A percentile compares a stretch with the other conserved stretches of the same genome.
phyloP scores from a whole-genome alignment of 2,329 filamentous ascomycete species.

The Colletotrichum echinochloae region DNA sequence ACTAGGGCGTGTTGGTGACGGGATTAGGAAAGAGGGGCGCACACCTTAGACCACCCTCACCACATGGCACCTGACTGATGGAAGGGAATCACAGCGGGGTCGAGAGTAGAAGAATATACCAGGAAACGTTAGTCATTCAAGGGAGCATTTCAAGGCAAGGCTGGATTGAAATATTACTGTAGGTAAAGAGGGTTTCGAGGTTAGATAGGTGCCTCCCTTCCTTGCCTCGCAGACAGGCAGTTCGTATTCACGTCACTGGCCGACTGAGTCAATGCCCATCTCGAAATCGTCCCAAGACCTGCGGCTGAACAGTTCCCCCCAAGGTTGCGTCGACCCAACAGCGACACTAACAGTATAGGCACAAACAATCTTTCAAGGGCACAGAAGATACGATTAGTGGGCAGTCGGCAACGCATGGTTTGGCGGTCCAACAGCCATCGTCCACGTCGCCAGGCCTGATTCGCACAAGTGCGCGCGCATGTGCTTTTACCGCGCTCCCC shows the following conservation, averaged over 20 bases:
- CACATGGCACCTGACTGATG: constrained; percentile 26
- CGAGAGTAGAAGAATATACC: neutral
- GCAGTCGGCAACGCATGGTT: neutral
- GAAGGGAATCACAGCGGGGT: constrained; percentile 12
- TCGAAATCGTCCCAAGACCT: neutral
- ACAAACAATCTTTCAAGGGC: neutral
- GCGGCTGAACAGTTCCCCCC: too few relatives aligned
- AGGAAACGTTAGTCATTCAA: neutral
- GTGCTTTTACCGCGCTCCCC: neutral
- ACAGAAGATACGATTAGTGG: neutral
- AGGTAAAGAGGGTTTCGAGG: neutral
- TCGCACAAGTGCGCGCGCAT: constrained; percentile 11
- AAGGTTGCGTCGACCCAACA: neutral
- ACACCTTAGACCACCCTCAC: constrained; percentile 18
- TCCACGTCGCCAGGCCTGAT: constrained; percentile 9
- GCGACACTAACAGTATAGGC: neutral
- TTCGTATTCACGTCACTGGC: neutral
- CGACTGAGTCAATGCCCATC: neutral
- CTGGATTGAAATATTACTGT: neutral
- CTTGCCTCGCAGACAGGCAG: neutral
- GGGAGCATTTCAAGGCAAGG: neutral
- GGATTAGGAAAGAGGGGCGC: constrained; percentile 39
- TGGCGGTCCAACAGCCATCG: constrained; percentile 6
- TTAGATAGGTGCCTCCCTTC: neutral
- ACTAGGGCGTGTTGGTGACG: constrained; percentile 19